Base-by-base conservation (phyloP, 176 grass and related monocot genomes). In the Typha latifolia region DNA sequence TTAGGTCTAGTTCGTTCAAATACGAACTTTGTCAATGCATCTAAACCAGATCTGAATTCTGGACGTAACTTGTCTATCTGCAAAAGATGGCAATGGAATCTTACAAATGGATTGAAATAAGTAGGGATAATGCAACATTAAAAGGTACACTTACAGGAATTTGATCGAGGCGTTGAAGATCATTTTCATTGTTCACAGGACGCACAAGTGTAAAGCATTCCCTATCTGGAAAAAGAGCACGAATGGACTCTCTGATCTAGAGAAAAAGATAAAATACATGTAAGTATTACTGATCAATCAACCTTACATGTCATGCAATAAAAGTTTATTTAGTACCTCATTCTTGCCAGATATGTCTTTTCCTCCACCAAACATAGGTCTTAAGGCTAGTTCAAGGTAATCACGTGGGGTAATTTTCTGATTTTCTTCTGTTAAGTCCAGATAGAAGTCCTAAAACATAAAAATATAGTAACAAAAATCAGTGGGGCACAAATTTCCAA, bases 1-100 rank as follows among this genome's bases (percentile, higher is more conserved):
- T 99, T 99, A 51, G 94, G 86, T 66, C 86, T 84, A 64, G 89
- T 93, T 71, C 94, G 89, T 48, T 93, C 89, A 76, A 99, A 91
- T 63, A 99, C 79, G 72, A 87, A 99, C 51, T 93, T 99, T 9
- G 86, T 87, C 37, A 99, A 84, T 63, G 83, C 81, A 85, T 93
- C 94, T 69, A 99, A 62, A 63, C 83, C 94, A 73, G 85, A 70
- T 79, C 77, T 93, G 68, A 99, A 99, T 74, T 99, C 84, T 57
- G 76, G 89, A 32, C 94, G 81, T 61, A 99, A 75, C 51, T 47
- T 93, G 81, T 80, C 87, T 65, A 99, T 18, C 94, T 99, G 89
- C 64, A 85, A 59, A 76, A 63, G 26, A 50, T 15, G 74, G 66
- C 51, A 32, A 24, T 10, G 37, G 0, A 43, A 43, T 43, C 9